These are phyloP conservation scores for Ophiostoma ips DNA, from an alignment of 2,329 filamentous ascomycete species.

Conservation along the genomic window DNA sequence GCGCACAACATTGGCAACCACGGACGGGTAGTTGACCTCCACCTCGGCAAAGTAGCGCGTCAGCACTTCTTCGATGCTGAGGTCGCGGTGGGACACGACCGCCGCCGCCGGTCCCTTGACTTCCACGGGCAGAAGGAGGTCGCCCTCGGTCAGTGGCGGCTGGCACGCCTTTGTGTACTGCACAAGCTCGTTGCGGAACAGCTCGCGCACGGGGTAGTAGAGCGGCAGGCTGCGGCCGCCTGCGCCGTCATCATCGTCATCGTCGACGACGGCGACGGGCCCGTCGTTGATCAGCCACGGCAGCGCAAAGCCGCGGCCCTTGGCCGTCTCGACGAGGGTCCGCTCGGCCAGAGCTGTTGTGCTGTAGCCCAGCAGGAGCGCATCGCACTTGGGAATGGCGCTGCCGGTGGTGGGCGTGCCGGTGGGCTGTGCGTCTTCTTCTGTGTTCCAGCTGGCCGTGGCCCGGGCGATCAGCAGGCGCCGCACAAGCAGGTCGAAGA, in stretches of 20 bases:
- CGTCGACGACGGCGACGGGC: no score
- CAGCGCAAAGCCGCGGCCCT: slow-evolving; percentile 72
- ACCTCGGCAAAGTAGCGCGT: slow-evolving; percentile 75
- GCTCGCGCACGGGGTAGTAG: slow-evolving; percentile 71
- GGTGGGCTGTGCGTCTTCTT: background rate
- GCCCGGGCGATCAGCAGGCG: slow-evolving; percentile 57
- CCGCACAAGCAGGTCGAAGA: slow-evolving; percentile 55
- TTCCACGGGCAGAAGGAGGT: slow-evolving; percentile 23
- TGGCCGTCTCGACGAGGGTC: slow-evolving; percentile 76
- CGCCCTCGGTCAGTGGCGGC: slow-evolving; percentile 18
- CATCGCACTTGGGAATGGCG: slow-evolving; percentile 35
- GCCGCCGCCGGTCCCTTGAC: slow-evolving; percentile 9
- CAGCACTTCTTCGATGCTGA: slow-evolving; percentile 88
- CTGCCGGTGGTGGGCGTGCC: slow-evolving; percentile 24
- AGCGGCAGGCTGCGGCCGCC: slow-evolving; percentile 25
- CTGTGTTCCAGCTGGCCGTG: background rate
- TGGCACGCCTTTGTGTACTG: slow-evolving; percentile 46
- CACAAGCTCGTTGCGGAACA: slow-evolving; percentile 67
- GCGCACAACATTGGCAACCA: slow-evolving; percentile 89
- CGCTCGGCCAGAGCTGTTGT: slow-evolving; percentile 80
- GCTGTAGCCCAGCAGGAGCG: slow-evolving; percentile 69
- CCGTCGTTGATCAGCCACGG: slow-evolving; percentile 76
- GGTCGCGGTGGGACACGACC: slow-evolving; percentile 54
- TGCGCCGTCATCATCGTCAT: no score
- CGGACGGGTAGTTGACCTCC: slow-evolving; percentile 73